A percentile compares a stretch with the other conserved stretches of the same genome.
Evolutionary conservation across 2,329 filamentous ascomycete species (phyloP).

Genomic region (Aspergillus jensenii): DNA sequence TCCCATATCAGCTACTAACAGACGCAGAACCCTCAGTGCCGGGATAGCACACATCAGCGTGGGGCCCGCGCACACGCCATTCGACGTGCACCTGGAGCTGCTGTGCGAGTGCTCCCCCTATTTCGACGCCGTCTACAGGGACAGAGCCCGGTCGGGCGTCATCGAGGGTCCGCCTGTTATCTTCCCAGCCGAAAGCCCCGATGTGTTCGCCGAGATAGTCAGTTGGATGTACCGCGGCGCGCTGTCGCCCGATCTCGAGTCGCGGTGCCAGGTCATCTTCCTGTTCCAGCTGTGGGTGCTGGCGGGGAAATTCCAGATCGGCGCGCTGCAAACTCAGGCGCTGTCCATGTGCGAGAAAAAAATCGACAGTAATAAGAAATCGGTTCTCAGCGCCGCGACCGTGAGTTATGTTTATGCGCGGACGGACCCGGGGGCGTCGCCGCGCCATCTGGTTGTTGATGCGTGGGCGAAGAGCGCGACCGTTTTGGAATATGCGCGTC

Average conservation of each 20-base stretch:
- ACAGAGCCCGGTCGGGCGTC: too few species aligned
- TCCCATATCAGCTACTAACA: not conserved
- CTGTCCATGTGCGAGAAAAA: not conserved
- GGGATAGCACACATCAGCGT: conserved; percentile 1
- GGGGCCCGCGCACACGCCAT: not conserved
- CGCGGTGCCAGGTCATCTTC: not conserved
- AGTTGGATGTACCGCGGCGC: not conserved
- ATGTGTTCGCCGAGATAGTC: not conserved
- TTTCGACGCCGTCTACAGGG: not conserved
- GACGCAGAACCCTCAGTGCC: not conserved
- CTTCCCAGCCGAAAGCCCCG: not conserved
- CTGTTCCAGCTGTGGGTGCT: not conserved
- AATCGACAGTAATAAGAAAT: not conserved
- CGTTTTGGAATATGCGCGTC: not conserved
- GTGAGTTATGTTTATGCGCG: not conserved
- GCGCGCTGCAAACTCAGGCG: not conserved
- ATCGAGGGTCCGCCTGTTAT: too few species aligned
- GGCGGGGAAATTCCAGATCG: not conserved
- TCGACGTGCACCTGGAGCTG: conserved; percentile 3
- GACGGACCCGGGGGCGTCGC: not conserved
- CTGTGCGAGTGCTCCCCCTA: not conserved
- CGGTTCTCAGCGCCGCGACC: not conserved
- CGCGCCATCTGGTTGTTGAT: not conserved
- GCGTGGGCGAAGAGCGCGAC: not conserved
- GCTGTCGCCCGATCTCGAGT: not conserved